These are phyloP conservation scores for Cupressus sempervirens DNA, from an alignment of 75 land plant species.

Conservation along the genomic window DNA sequence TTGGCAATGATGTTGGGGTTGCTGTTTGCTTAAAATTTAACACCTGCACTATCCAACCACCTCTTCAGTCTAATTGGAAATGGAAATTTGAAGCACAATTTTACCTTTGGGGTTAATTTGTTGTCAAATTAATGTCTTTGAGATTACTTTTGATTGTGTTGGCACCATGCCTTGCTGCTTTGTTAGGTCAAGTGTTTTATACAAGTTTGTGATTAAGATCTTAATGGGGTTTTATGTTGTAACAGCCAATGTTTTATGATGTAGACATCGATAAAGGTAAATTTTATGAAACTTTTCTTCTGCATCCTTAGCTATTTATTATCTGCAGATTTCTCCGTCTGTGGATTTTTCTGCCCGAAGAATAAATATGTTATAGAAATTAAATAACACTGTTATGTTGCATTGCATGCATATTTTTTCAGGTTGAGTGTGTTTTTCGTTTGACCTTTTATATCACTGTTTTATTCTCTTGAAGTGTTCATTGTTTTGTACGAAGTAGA, in stretches of 20 bases:
- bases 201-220: not conserved
- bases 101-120: no score
- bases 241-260: conserved; percentile 98
- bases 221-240: conserved; percentile 32
- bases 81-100: no score
- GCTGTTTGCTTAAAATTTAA: no score
- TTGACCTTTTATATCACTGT: not conserved
- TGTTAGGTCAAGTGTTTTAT: not conserved
- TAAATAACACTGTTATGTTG: not conserved
- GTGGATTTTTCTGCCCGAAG: not conserved
- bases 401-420: not conserved
- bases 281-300: not conserved
- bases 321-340: not conserved
- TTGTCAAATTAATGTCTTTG: not conserved
- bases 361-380: not conserved
- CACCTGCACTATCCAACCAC: no score
- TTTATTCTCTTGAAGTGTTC: not conserved
- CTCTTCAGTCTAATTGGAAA: no score
- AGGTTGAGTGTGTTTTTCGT: not conserved
- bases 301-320: not conserved
- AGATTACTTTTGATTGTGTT: not conserved
- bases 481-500: no score
- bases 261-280: conserved; percentile 91
- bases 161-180: not conserved
- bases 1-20: no score